These are phyloP conservation scores for Sphagnum tenellum DNA, from an alignment of 225 moss, liverwort and hornwort genomes.

Conservation along the genomic window DNA sequence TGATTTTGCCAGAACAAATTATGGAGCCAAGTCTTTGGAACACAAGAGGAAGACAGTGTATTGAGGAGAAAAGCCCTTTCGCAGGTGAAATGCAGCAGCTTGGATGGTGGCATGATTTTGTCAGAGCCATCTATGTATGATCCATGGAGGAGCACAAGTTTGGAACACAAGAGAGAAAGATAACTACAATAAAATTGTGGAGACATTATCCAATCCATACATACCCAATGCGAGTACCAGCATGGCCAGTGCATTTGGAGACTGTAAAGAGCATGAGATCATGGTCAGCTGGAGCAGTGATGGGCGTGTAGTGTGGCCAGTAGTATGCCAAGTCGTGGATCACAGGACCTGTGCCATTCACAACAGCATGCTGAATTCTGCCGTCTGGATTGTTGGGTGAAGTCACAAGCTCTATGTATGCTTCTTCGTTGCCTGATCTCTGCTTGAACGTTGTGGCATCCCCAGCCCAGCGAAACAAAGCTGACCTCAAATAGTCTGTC, in stretches of 20 bases:
- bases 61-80: too few species aligned
- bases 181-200: too few species aligned
- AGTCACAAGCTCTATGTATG: slow-evolving; percentile 85
- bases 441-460: slow-evolving; percentile 63
- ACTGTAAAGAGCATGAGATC: slow-evolving; percentile 88
- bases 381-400: slow-evolving; percentile 94
- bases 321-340: slow-evolving; percentile 95
- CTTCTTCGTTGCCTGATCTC: slow-evolving; percentile 16
- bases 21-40: too few species aligned
- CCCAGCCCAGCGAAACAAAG: slow-evolving; percentile 78
- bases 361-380: slow-evolving; percentile 52
- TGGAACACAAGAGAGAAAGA: too few species aligned
- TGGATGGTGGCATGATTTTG: too few species aligned
- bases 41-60: too few species aligned
- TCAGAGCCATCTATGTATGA: too few species aligned
- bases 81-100: too few species aligned
- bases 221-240: slow-evolving; percentile 95
- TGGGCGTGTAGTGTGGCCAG: slow-evolving; percentile 93
- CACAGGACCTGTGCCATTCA: slow-evolving; percentile 62
- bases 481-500: slow-evolving; percentile 74
- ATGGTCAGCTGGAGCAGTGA: slow-evolving; percentile 55
- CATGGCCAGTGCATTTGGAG: slow-evolving; percentile 93
- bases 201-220: background rate
- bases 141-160: too few species aligned
- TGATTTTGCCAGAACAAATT: too few species aligned